A percentile compares a stretch with the other conserved stretches of the same genome.
phyloP scores from a whole-genome alignment of 345 rosid species.

The Populus ilicifolia region DNA sequence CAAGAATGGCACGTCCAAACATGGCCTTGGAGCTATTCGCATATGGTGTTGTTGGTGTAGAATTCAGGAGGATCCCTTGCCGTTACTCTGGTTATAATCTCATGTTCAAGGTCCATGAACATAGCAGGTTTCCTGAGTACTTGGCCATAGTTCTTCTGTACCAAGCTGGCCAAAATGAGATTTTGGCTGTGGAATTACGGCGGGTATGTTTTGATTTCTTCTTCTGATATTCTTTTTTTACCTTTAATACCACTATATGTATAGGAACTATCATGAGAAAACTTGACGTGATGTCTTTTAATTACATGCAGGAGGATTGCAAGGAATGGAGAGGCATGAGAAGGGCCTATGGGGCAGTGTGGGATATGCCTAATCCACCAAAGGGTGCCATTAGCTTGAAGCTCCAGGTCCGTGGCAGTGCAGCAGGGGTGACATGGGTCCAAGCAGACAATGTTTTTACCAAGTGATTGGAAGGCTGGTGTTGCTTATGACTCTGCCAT shows the following conservation, averaged over 20 bases:
- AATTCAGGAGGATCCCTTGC: slow-evolving; percentile 70
- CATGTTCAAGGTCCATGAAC: slow-evolving; percentile 59
- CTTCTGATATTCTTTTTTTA: neutral
- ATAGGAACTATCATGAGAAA: neutral
- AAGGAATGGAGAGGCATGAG: slow-evolving; percentile 69
- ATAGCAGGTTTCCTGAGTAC: slow-evolving; percentile 60
- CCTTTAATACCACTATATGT: too few relatives aligned
- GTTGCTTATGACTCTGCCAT: slow-evolving; percentile 51
- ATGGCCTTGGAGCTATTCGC: slow-evolving; percentile 39
- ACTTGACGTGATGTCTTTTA: neutral
- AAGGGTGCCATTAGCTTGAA: slow-evolving; percentile 43
- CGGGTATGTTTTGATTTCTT: slow-evolving; percentile 34
- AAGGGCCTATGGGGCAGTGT: slow-evolving; percentile 69
- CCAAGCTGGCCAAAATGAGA: slow-evolving; percentile 50
- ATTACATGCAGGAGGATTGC: slow-evolving; percentile 44
- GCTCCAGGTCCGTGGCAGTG: slow-evolving; percentile 46
- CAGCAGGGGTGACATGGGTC: slow-evolving; percentile 47
- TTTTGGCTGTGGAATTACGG: slow-evolving; percentile 60
- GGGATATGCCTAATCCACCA: slow-evolving; percentile 59
- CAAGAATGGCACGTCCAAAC: slow-evolving; percentile 45
- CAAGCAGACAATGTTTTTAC: slow-evolving; percentile 47
- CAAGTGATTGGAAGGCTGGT: slow-evolving; percentile 63
- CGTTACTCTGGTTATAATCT: slow-evolving; percentile 37
- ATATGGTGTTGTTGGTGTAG: slow-evolving; percentile 73
- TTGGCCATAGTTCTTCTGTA: slow-evolving; percentile 55